Conservation (phyloP, 2,329 filamentous ascomycete genomes). For the Lithohypha guttulata region DNA sequence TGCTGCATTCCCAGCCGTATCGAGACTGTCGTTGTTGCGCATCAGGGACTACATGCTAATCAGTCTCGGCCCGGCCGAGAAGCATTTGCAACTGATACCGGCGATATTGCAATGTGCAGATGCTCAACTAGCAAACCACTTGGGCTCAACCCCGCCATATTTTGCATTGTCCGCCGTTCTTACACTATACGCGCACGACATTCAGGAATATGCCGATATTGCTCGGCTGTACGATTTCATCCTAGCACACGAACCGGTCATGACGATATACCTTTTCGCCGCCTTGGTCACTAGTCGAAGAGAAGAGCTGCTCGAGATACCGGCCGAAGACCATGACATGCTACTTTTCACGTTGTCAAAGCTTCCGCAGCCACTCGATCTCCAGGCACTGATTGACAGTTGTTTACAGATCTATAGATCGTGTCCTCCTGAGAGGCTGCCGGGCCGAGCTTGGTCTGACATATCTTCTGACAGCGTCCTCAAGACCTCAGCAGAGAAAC, state of each 20-base stretch:
- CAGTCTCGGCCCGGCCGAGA: slow-evolving; percentile 65
- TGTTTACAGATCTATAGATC: slow-evolving; percentile 53
- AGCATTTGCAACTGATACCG: slow-evolving; percentile 79
- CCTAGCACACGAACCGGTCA: slow-evolving; percentile 74
- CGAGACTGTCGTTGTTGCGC: slow-evolving; percentile 75
- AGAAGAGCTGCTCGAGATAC: slow-evolving; percentile 75
- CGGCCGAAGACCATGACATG: slow-evolving; percentile 78
- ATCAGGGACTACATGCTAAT: slow-evolving; percentile 98
- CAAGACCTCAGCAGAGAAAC: slow-evolving; percentile 60
- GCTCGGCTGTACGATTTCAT: slow-evolving; percentile 86
- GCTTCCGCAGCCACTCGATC: slow-evolving; percentile 66
- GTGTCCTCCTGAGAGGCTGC: slow-evolving; percentile 62
- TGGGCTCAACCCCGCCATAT: slow-evolving; percentile 72
- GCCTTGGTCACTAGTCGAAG: slow-evolving; percentile 73
- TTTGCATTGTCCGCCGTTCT: slow-evolving; percentile 89
- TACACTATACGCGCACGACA: slow-evolving; percentile 94
- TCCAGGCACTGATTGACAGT: slow-evolving; percentile 63
- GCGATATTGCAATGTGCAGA: slow-evolving; percentile 67
- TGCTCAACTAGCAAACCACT: slow-evolving; percentile 58
- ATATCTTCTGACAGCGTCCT: slow-evolving; percentile 71
- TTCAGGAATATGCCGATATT: slow-evolving; percentile 80
- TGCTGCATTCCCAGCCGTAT: slow-evolving; percentile 52
- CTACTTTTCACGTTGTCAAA: slow-evolving; percentile 80
- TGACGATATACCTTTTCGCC: slow-evolving; percentile 84
- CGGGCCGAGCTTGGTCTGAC: slow-evolving; percentile 51